These are phyloP conservation scores for Punctularia strigosozonata DNA, from an alignment of 768 basidiomycete genomes.

Conservation along the genomic window DNA sequence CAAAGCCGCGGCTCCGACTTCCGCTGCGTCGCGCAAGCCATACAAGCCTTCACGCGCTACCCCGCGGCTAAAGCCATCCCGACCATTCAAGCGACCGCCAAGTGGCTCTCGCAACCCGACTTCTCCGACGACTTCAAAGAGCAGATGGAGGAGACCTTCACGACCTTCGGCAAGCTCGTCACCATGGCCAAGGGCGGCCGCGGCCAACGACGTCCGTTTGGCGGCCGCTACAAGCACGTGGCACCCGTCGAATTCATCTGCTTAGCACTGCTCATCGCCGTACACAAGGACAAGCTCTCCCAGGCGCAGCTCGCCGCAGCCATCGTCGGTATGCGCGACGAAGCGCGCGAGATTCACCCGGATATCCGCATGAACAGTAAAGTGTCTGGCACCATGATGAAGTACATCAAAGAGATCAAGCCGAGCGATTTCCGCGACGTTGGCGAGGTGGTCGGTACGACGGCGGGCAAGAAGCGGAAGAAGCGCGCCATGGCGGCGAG, in stretches of 20 bases:
- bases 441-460: background rate
- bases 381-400: conserved; percentile 21
- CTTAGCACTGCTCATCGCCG: conserved; percentile 6
- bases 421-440: background rate
- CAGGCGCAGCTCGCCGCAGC: background rate
- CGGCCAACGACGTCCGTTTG: conserved; percentile 4
- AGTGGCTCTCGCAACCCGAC: conserved; percentile 30
- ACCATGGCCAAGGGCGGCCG: background rate
- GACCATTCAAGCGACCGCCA: conserved; percentile 29
- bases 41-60: conserved; percentile 38
- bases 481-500: no score
- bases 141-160: conserved; percentile 5
- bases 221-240: background rate
- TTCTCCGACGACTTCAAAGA: conserved; percentile 4
- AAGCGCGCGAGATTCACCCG: conserved; percentile 23
- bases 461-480: background rate
- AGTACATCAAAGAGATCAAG: conserved; percentile 14
- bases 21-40: conserved; percentile 41
- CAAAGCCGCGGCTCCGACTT: conserved; percentile 40
- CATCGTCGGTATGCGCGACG: conserved; percentile 18
- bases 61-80: conserved; percentile 18
- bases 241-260: conserved; percentile 11
- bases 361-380: conserved; percentile 30
- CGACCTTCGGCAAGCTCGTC: conserved; percentile 6
- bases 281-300: background rate